These are phyloP conservation scores for Terfezia boudieri DNA, from an alignment of 495 filamentous ascomycete genomes.

Conservation along the genomic window DNA sequence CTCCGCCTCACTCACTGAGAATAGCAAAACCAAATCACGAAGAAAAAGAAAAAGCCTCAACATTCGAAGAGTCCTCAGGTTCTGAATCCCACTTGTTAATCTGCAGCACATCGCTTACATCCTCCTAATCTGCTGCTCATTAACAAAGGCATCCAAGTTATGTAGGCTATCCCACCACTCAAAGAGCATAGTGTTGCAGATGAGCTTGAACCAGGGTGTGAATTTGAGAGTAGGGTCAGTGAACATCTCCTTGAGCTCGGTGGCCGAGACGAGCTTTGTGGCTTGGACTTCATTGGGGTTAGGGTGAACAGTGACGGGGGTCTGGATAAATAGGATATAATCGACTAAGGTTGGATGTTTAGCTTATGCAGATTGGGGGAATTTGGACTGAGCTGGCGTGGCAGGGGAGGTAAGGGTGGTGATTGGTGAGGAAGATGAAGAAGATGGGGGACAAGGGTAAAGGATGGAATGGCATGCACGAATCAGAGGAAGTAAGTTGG, in stretches of 20 bases:
- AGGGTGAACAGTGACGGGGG: slow-evolving; percentile 55
- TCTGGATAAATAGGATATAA: slow-evolving; percentile 97
- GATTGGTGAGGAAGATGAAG: background rate
- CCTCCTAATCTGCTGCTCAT: slow-evolving; percentile 66
- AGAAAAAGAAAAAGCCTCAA: no score
- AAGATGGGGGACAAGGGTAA: background rate
- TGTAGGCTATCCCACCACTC: slow-evolving; percentile 94
- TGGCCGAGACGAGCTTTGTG: slow-evolving; percentile 57
- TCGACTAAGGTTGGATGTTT: slow-evolving; percentile 39
- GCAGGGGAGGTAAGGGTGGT: background rate
- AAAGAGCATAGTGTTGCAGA: slow-evolving; percentile 91
- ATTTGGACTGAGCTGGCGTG: background rate
- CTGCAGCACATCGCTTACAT: slow-evolving; percentile 31
- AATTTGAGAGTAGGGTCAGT: slow-evolving; percentile 56
- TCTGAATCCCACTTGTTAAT: no score
- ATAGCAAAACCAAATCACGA: no score
- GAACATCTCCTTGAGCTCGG: slow-evolving; percentile 72
- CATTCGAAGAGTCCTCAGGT: no score
- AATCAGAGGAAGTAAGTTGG: no score
- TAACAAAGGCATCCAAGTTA: slow-evolving; percentile 61
- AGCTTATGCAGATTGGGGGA: background rate
- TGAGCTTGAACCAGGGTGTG: slow-evolving; percentile 98
- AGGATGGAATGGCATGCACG: background rate
- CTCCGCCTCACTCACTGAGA: no score
- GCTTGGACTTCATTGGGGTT: slow-evolving; percentile 80